Base-by-base conservation (phyloP, 257 asterid genomes). In the Lycium barbarum region DNA sequence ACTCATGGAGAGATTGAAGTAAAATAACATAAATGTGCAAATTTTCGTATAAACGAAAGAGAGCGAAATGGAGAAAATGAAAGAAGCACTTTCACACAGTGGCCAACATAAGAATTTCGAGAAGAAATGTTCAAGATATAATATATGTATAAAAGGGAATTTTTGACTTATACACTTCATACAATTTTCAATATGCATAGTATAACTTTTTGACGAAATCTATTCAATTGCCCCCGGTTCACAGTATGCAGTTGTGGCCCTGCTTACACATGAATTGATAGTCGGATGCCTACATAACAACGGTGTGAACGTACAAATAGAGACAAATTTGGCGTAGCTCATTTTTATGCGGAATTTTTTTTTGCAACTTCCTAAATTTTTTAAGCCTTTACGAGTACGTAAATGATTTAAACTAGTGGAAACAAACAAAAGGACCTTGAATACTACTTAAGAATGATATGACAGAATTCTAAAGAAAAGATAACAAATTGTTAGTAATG, bases 1-100 rank as follows among this genome's bases (percentile, higher is more conserved):
- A 20, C 14, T 74, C 61, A 6, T 74, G 2, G 22, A 5, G 22
- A 22, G 22, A 74, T 9, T 49, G 45, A 49, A 49, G 0, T 12
- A 73, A 73, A 26, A 47, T n/a, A n/a, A 20, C 61, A 47, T 73
- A 20, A 73, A 8, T 73, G 10, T 68, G 80, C 40, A 73, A 47
- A n/a, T 11, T 20, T 73, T 73, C 20, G 6, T 20, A 11, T 20
- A 73, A 58, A 20, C 36, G 80, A 45, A 72, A 72, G 53, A 72
- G 38, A n/a, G 11, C 57, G 54, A 68, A 71, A 47, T 40, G 55
- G 7, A 40, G n/a, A 73, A 47, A 45, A 20, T 20, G n/a, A 72
- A 0, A 0, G 33, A 9, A 72, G 36, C 57, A 71, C 79, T 71
- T 72, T 1, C 38, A 11, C 3, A 0, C 22, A 4, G 10, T 14